Base-by-base conservation (phyloP, 2,329 filamentous ascomycete genomes). In the Aspergillus costaricaensis region DNA sequence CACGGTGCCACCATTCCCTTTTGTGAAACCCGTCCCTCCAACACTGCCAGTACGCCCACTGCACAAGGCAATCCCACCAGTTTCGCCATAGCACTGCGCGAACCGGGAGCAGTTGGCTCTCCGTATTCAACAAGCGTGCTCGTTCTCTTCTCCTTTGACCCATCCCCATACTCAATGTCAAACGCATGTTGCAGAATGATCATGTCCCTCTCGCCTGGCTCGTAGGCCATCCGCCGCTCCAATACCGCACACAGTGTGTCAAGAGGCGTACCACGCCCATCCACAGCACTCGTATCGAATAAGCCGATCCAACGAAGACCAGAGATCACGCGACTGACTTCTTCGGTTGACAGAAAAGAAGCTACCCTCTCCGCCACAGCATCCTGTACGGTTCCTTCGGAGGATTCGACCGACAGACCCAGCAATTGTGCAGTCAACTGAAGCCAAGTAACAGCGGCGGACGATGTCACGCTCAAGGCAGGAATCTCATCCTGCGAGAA, bases 121-220 rank as follows among this genome's bases (percentile, higher is more conserved):
- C 50, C 50, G 17, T 53, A 53, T 14, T 53, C 36, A 3, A 53
- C 50, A 8, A 53, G 19, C 6, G 50, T 53, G 15, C 50, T 53
- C 5, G 36, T 53, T 7, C 50, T 38, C 15, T 39, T 53, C n/a
- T 53, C 50, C 10, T 9, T 38, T 5, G 50, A 53, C 8, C 50
- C 32, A 5, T 19, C 50, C 15, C 19, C 36, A n/a, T 23, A 21
- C 7, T 41, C 32, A n/a, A 58, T 41, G 3, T 43, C 55, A 10
- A 58, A 58, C 4, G 12, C 23, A 21, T 55, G 51, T 36, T 59
- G 57, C 30, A 59, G 27, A 6, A 50, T 8, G 14, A 59, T 55
- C 57, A 59, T 55, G n/a, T 59, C 57, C 19, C 51, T 32, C 10
- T 59, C 51, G 3, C 57, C 57, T 3, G 57, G 44, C 12, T 41